These are phyloP conservation scores for Castanea mollissima DNA, from an alignment of 306 rosid species.

Conservation along the genomic window DNA sequence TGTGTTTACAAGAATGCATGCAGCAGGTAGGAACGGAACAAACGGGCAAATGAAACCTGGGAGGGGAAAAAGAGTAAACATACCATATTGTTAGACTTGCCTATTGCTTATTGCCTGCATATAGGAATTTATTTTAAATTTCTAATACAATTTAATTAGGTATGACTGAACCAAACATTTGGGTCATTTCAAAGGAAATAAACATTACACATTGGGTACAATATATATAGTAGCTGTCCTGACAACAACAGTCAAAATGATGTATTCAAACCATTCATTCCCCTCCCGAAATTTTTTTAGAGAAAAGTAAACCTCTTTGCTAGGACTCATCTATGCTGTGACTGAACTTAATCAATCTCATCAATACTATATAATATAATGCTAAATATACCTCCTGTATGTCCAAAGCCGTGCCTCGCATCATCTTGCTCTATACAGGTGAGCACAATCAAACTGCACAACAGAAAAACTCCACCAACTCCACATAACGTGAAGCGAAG, in stretches of 20 bases:
- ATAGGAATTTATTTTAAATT: not conserved
- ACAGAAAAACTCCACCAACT: conserved; percentile 43
- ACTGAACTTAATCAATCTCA: not conserved
- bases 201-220: not conserved
- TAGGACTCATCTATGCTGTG: not conserved
- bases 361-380: not conserved
- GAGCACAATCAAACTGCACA: conserved; percentile 46
- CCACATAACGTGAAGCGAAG: conserved; percentile 46
- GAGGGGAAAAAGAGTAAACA: not conserved
- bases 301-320: not conserved
- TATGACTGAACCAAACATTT: not conserved
- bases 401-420: conserved; percentile 62
- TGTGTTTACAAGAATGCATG: conserved; percentile 67
- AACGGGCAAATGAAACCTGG: conserved; percentile 72
- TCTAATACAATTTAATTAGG: not conserved
- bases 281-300: not conserved
- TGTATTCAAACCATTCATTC: not conserved
- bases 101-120: not conserved
- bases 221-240: not conserved
- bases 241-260: not conserved
- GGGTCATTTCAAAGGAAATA: not conserved
- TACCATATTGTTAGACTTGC: conserved; percentile 9
- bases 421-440: conserved; percentile 58
- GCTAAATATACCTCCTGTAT: conserved; percentile 56
- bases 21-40: conserved; percentile 69